Base-by-base conservation (phyloP, 106 monocot species). In the Ottelia alismoides region DNA sequence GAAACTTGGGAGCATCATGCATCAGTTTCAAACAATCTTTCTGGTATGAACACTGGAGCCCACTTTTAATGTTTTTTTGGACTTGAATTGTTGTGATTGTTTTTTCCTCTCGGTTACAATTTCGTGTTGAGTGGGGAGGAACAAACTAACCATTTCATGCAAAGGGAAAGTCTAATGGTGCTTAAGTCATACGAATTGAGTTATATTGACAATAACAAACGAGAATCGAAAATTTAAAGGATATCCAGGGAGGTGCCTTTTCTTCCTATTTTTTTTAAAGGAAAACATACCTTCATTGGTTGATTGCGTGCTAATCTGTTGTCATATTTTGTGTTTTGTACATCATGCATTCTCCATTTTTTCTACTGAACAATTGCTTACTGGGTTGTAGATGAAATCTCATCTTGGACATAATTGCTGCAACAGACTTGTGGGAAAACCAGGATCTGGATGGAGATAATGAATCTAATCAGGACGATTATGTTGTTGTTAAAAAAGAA, bases 401-500 rank as follows among this genome's bases (percentile, higher is more conserved):
- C 72, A 27, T 78, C 77, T 31, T 88, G 88, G 79, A 88, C 76
- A 44, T 88, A 67, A 47, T 88, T 50, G 71, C 60, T 29, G 30
- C 68, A 4, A 56, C 56, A 23, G 88, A 88, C 46, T 49, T 83
- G 55, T 76, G 88, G 83, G 74, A 83, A 48, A 73, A 76, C 61
- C 66, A 67, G 47, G 26, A 54, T 66, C 21, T 58, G 21, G 29
- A 55, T 35, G 63, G 60, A 20, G 71, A 56, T 7, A 61, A 56
- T 61, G 67, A 66, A 22, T 64, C 73, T 20, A 75, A 77, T 28
- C 57, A 71, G 31, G 88, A 79, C 58, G 75, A 51, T 62, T 94
- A 72, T 66, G 70, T 94, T 65, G 65, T 84, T 56, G 84, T 94
- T 47, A 80, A 52, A 22, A 74, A 94, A 72, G 93, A 94, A 51